These are phyloP conservation scores for Blastobotrys indianensis DNA, from an alignment of 1,139 yeast genomes.

Conservation along the genomic window DNA sequence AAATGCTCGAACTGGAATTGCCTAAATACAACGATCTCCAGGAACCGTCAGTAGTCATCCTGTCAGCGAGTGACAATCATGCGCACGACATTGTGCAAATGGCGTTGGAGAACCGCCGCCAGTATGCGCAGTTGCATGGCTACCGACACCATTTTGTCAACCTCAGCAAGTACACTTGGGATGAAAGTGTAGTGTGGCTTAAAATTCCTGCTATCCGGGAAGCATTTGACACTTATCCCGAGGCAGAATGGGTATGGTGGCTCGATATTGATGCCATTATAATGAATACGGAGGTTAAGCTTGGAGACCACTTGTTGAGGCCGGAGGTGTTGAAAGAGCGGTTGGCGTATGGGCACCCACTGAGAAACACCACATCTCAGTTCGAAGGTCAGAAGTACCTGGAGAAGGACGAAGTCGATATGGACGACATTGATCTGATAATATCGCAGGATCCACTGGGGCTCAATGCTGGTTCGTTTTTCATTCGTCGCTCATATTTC, in stretches of 20 bases:
- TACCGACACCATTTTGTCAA: constrained; percentile 30
- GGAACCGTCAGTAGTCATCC: constrained; percentile 23
- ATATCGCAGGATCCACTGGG: constrained; percentile 31
- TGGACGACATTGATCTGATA: constrained; percentile 24
- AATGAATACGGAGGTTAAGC: constrained; percentile 22
- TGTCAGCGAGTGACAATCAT: constrained; percentile 31
- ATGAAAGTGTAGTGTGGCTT: constrained; percentile 25
- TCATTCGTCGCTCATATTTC: constrained; percentile 29
- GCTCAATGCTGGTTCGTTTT: constrained; percentile 36
- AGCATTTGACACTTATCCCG: constrained; percentile 25
- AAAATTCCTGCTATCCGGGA: constrained; percentile 29
- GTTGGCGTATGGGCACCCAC: constrained; percentile 24
- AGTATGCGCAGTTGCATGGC: constrained; percentile 31
- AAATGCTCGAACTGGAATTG: background rate
- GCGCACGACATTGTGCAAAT: constrained; percentile 23
- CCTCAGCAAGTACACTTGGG: constrained; percentile 19
- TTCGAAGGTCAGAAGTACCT: constrained; percentile 22
- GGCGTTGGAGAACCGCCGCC: constrained; percentile 30
- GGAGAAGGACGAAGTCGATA: constrained; percentile 16
- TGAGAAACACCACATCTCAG: constrained; percentile 19
- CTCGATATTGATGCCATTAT: constrained; percentile 25
- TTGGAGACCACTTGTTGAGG: constrained; percentile 30
- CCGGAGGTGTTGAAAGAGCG: constrained; percentile 25
- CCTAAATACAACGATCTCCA: background rate
- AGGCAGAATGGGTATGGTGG: constrained; percentile 35